Evolutionary conservation across 139 green algal species (phyloP), one percentile per base, ranked within the genome.

Genomic region (Chlorella vulgaris): DNA sequence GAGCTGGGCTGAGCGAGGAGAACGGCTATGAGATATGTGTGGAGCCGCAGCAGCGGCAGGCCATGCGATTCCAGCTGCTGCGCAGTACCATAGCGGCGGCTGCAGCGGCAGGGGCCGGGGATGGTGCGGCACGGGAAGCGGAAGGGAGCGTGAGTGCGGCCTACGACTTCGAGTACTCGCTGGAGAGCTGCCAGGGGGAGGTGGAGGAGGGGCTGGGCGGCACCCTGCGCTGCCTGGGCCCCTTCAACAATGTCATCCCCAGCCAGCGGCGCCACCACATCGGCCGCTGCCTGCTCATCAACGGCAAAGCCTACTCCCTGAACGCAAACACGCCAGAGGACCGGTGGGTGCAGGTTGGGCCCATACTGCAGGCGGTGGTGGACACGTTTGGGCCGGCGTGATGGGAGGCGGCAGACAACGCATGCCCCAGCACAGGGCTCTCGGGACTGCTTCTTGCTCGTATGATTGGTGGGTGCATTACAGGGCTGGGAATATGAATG

Each of bases 41-140:
- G 55, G 80, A 81, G 50, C 80, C 69, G n/a, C 80, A 80, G 69
- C 26, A n/a, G 36, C 35, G 22, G n/a, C 33, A 65, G 43, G 31
- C 73, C 19, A 73, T 80, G 71, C 58, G 67, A 10, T 86, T 86
- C 36, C 5, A 78, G 1, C 35, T 77, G 69, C 73, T 86, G 40
- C 51, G 62, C 62, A 81, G 69, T 24, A 43, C 33, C 43, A 29
- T 71, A 26, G 67, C 35, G 40, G 26, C 67, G 36, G 22, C 68
- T 35, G 68, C 68, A 8, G 26, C 51, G 29, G 26, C 53, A 31
- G 55, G 18, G 22, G 55, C 55, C 28, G 55, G 55, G 22, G 55
- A 28, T 28, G 55, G 18, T 29, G 55, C 55, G 5, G 15, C 55
- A 31, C 18, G 5, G 18, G 55, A 28, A 31, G 22, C 18, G 5